A percentile compares a stretch with the other conserved stretches of the same genome.
Conservation (phyloP, 257 asterid genomes). For the Anisodus tanguticus region DNA sequence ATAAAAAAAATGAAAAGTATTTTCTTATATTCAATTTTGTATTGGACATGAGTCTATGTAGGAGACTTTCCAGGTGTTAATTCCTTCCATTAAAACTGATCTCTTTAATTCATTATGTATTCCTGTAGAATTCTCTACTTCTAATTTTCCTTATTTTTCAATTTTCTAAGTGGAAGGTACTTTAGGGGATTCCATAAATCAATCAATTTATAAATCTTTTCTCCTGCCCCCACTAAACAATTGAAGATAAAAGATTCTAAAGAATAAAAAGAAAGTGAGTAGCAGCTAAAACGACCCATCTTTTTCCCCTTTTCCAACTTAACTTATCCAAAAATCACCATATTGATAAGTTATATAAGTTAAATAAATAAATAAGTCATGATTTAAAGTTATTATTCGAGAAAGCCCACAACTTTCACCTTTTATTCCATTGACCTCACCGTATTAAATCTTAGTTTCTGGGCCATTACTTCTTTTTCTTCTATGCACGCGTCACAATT, state of each 20-base stretch:
- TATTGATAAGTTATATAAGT: not conserved
- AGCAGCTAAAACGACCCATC: not conserved
- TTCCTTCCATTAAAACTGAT: too few species aligned
- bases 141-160: not conserved
- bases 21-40: too few species aligned
- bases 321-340: constrained; percentile 34
- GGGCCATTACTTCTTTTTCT: not conserved
- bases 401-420: constrained; percentile 35
- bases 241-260: constrained; percentile 28
- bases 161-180: not conserved
- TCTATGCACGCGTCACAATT: not conserved
- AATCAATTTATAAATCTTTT: constrained; percentile 14
- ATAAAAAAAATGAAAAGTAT: too few species aligned
- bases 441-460: not conserved
- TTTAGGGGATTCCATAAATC: constrained; percentile 28
- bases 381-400: constrained; percentile 27
- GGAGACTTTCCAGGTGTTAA: too few species aligned
- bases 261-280: constrained; percentile 11
- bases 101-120: not conserved
- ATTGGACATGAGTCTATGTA: too few species aligned
- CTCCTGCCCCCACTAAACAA: constrained; percentile 33
- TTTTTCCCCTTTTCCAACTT: not conserved
- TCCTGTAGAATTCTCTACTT: not conserved
- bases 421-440: constrained; percentile 34
- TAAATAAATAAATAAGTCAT: not conserved